Percentiles rank a stretch among this genome's conserved stretches.
These are phyloP conservation scores for Cucurbita argyrosperma DNA, from an alignment of 306 rosid genomes.

Conservation along the genomic window DNA sequence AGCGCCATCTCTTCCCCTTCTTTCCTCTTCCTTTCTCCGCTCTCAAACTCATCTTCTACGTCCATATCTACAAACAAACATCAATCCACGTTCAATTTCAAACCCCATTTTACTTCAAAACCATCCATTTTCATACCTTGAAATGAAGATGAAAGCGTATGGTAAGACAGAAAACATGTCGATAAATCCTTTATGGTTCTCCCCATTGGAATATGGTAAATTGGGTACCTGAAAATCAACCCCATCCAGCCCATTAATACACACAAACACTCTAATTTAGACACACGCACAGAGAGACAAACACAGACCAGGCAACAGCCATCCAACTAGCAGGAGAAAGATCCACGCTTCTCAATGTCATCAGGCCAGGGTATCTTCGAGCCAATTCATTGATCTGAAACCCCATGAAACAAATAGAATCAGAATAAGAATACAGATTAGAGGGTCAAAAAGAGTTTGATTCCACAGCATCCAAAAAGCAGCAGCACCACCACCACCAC, in stretches of 20 bases:
- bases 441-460: neutral
- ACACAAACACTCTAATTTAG: neutral
- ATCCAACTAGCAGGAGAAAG: slow-evolving; percentile 98
- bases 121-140: slow-evolving; percentile 35
- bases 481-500: neutral
- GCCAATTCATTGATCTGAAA: slow-evolving; percentile 60
- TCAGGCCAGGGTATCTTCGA: slow-evolving; percentile 73
- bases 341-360: slow-evolving; percentile 88
- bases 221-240: slow-evolving; percentile 66
- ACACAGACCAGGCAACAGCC: slow-evolving; percentile 74
- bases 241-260: neutral
- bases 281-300: slow-evolving; percentile 10
- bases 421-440: neutral
- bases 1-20: slow-evolving; percentile 50
- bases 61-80: slow-evolving; percentile 43
- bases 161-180: slow-evolving; percentile 82
- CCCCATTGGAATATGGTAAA: slow-evolving; percentile 96
- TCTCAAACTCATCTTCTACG: slow-evolving; percentile 14
- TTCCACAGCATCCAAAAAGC: neutral
- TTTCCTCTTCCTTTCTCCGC: slow-evolving; percentile 32
- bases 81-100: neutral
- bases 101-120: neutral
- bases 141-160: slow-evolving; percentile 92
- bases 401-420: neutral
- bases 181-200: slow-evolving; percentile 83